Conservation (phyloP, 345 rosid genomes). For the Dimocarpus longan region DNA sequence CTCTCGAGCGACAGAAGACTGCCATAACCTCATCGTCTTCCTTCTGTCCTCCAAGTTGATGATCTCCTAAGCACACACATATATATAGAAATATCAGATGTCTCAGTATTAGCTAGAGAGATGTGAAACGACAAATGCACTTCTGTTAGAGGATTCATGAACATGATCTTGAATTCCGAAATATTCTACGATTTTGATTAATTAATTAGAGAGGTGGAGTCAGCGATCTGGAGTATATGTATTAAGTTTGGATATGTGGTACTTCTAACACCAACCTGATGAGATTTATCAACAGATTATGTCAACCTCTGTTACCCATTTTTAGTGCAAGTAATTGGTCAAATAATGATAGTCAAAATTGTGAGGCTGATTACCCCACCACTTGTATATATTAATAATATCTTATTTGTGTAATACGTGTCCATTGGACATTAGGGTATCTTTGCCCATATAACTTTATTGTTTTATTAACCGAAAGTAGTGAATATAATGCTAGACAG, state of each 20-base stretch:
- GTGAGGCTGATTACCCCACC: not conserved
- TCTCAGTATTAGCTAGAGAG: too few species aligned
- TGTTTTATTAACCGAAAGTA: too few species aligned
- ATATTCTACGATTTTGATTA: too few species aligned
- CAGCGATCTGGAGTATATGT: too few species aligned
- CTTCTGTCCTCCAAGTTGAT: too few species aligned
- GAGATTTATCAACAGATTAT: not conserved
- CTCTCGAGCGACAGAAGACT: constrained; percentile 20
- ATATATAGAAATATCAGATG: too few species aligned
- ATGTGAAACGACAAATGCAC: not conserved
- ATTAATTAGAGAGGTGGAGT: too few species aligned
- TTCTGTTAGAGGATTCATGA: not conserved
- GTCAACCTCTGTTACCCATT: not conserved
- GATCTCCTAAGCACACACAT: too few species aligned
- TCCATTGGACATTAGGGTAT: not conserved
- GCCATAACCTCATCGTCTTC: not conserved
- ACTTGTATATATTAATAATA: not conserved
- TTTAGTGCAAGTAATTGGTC: not conserved
- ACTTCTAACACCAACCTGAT: too few species aligned
- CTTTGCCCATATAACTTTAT: too few species aligned
- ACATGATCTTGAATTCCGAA: too few species aligned
- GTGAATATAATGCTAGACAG: not conserved
- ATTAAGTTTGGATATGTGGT: too few species aligned
- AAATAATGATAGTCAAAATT: not conserved
- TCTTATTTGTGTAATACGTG: not conserved